Evolutionary conservation across 2,329 filamentous ascomycete species (phyloP).

Genomic region (Talaromyces verruculosus): DNA sequence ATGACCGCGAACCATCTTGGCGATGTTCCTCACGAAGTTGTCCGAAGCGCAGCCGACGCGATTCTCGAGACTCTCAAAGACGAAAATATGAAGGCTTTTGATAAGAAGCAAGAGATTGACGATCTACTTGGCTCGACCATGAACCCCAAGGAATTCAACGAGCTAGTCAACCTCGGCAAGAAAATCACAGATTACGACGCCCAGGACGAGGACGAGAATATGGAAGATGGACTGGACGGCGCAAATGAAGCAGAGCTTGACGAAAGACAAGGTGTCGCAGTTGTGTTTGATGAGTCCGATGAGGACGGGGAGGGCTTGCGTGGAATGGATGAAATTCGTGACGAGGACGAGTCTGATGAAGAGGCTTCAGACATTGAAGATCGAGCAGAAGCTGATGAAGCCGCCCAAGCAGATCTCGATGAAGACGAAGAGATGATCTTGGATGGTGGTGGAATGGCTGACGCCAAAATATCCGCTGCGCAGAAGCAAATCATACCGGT

Average conservation of each 20-base stretch:
- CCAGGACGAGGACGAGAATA: slow-evolving; percentile 90
- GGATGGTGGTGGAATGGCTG: slow-evolving; percentile 60
- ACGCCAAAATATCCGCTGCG: slow-evolving; percentile 48
- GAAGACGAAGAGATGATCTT: slow-evolving; percentile 77
- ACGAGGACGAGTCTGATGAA: slow-evolving; percentile 75
- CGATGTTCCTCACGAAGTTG: slow-evolving; percentile 87
- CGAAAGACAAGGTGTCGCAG: slow-evolving; percentile 92
- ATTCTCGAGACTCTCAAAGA: slow-evolving; percentile 91
- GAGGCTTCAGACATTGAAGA: slow-evolving; percentile 63
- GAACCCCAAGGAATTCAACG: slow-evolving; percentile 90
- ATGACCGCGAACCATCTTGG: slow-evolving; percentile 85
- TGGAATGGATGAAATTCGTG: slow-evolving; percentile 80
- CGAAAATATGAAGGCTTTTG: slow-evolving; percentile 91
- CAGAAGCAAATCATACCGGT: slow-evolving; percentile 66
- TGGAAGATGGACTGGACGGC: slow-evolving; percentile 66
- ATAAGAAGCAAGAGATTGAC: slow-evolving; percentile 97
- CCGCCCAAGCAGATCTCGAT: slow-evolving; percentile 43
- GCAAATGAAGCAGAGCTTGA: slow-evolving; percentile 77
- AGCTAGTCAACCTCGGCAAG: slow-evolving; percentile 92
- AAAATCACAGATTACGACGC: slow-evolving; percentile 99
- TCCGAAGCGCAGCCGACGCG: slow-evolving; percentile 89
- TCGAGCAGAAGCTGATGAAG: slow-evolving; percentile 52
- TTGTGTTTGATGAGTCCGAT: slow-evolving; percentile 93
- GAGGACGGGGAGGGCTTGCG: slow-evolving; percentile 77
- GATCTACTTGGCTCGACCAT: slow-evolving; percentile 83